Evolutionary conservation across 148 eudicot genomes (phyloP), one percentile per base, ranked within the genome.

Genomic region (Beta vulgaris): DNA sequence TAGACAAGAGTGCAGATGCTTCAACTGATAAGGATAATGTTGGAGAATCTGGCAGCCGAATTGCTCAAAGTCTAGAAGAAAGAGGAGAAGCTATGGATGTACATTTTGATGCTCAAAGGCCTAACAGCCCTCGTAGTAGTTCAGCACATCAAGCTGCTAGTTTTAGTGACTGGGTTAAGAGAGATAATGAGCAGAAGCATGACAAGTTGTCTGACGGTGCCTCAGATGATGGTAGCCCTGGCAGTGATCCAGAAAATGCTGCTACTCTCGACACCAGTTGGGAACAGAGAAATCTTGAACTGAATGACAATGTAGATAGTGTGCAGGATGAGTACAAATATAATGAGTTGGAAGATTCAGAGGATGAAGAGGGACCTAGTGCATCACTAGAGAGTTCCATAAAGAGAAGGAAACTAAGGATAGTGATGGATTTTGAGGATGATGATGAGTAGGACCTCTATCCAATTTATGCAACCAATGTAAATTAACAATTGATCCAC

Each of bases 391-490:
- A 76, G 36, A 78, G 76, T 62, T 80, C 80, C 19, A 51, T 62
- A 29, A 58, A 43, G n/a, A 92, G 96, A 82, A 86, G 98, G 77
- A 88, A 82, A 72, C 72, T 80, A 40, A 85, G 91, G 74, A 82
- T 90, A 90, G 88, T 92, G 36, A 70, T 88, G 46, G 96, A 90
- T 80, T 72, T 77, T 25, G 93, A 92, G 31, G 97, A 92, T 75
- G 97, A 90, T 64, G 94, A 89, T 15, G 42, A 69, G 36, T 19
- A 23, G 34, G 9, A 2, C 18, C 1, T 53, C 31, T 25, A 29
- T 12, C 32, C 34, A 25, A 34, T 12, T 42, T 10, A 25, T 23
- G 49, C 34, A 10, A 67, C 26, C 35, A 25, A 42, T 67, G 71
- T 67, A 67, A 23, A 40, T 13, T 67, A 13, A n/a, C 26, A 21